phyloP scores from a whole-genome alignment of 116 monocot genomes.

The Posidonia oceanica region DNA sequence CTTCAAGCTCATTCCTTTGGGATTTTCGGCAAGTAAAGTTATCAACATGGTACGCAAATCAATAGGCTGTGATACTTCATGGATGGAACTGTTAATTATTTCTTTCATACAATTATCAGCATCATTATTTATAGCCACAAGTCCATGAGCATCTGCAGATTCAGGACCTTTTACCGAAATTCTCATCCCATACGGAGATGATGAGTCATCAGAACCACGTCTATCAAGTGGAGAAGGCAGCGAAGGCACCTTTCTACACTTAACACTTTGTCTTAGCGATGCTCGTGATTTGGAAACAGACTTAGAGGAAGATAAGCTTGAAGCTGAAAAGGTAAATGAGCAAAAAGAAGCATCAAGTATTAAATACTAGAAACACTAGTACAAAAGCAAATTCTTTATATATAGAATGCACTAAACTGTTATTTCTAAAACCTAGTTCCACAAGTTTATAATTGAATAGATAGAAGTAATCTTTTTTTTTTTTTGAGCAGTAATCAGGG shows the following conservation, averaged over 20 bases:
- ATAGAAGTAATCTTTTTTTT: no score
- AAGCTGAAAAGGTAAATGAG: constrained; percentile 18
- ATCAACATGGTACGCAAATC: constrained; percentile 46
- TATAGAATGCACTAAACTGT: no score
- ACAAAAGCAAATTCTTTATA: no score
- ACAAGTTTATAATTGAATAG: no score
- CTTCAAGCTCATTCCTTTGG: constrained; percentile 78
- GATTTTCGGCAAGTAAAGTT: constrained; percentile 42
- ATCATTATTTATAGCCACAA: constrained; percentile 28
- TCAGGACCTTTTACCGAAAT: constrained; percentile 13
- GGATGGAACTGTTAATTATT: constrained; percentile 7
- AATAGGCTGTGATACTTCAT: constrained; percentile 15
- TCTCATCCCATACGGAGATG: constrained; percentile 12
- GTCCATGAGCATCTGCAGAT: constrained; percentile 25
- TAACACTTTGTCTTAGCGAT: constrained; percentile 29
- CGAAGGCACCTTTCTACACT: constrained; percentile 27
- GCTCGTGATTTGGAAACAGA: constrained; percentile 30
- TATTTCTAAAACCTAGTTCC: no score
- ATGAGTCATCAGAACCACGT: constrained; percentile 12
- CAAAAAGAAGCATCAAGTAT: background rate
- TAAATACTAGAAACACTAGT: no score
- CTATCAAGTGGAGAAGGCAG: constrained; percentile 45
- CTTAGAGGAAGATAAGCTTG: constrained; percentile 34
- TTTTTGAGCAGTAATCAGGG: no score
- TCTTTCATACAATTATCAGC: constrained; percentile 35